Evolutionary conservation across 768 basidiomycete genomes (phyloP), one percentile per base, ranked within the genome.

Genomic region (Pisolithus albus): DNA sequence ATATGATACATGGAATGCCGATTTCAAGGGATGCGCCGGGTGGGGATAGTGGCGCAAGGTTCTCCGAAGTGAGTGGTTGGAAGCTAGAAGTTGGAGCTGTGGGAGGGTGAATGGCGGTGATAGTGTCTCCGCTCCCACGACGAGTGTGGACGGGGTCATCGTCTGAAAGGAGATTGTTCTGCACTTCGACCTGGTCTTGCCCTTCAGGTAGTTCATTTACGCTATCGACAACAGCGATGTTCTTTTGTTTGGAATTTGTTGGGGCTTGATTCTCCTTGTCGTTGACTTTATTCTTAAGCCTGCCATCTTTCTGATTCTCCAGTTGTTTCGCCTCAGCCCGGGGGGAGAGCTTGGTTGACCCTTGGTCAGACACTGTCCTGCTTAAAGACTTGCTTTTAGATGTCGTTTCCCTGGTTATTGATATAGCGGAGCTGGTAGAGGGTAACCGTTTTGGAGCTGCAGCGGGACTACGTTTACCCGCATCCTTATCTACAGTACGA

Each of bases 1-100:
- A 80, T 56, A 93, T 86, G 64, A 93, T 91, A 70, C 92, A 93
- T 0, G 92, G 89, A 32, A 93, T 93, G 8, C 91, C 91, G 24
- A 92, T 82, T 34, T 88, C 85, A 34, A 94, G 79, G 10, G 83
- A 87, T 3, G 84, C 82, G 1, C 91, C 90, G 8, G 55, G 54
- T 3, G 58, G 69, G 4, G 55, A 55, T 16, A 56, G 36, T 4
- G 57, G 59, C 7, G 56, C 56, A 39, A 68, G 56, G 18, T 68
- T 59, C 2, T 59, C 61, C 38, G 65, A 61, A 1, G 59, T 62
- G 19, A 64, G 60, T 3, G 64, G 13, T 0, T 42, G 54, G 21
- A 23, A 18, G 7, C 54, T 52, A 4, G 57, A 55, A 2, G 60
- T 51, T 62, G 5, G 54, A 56, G 34, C 47, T 63, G 36, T 38